A percentile compares a stretch with the other conserved stretches of the same genome.
Conservation (phyloP, 225 moss, liverwort and hornwort species). For the Straminergon stramineum region DNA sequence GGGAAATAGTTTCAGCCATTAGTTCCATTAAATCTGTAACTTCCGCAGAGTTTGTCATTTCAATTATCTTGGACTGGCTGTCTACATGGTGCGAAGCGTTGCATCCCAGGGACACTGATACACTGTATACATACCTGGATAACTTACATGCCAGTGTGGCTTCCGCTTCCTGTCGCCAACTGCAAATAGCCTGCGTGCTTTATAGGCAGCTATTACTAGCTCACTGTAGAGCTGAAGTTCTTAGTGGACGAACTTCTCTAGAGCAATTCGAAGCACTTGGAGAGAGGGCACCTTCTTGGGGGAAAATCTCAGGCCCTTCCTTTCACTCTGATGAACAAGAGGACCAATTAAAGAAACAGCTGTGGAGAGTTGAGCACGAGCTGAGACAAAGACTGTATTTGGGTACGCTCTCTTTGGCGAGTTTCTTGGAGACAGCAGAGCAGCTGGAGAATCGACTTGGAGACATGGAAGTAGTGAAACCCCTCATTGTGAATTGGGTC, state of each 20-base stretch:
- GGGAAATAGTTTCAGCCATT: constrained; percentile 68
- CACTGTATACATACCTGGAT: constrained; percentile 8
- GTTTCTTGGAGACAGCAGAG: constrained; percentile 27
- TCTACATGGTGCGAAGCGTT: constrained; percentile 47
- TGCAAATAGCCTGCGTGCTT: constrained; percentile 74
- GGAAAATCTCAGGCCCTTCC: neutral
- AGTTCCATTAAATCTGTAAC: constrained; percentile 38
- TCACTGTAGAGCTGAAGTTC: constrained; percentile 35
- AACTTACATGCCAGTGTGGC: constrained; percentile 32
- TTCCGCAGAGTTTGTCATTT: constrained; percentile 25
- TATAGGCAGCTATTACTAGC: constrained; percentile 56
- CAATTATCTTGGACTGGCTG: constrained; percentile 56
- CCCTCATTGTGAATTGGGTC: constrained; percentile 61
- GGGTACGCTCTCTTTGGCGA: constrained; percentile 31
- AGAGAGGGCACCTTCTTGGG: constrained; percentile 13
- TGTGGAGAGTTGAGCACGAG: constrained; percentile 65
- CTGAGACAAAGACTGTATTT: constrained; percentile 67
- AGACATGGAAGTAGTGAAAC: constrained; percentile 22
- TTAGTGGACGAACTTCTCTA: constrained; percentile 31
- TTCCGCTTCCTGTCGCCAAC: constrained; percentile 65
- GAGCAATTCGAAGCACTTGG: constrained; percentile 17
- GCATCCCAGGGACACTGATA: neutral
- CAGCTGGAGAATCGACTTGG: constrained; percentile 19
- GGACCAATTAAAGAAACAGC: constrained; percentile 38
- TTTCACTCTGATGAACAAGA: constrained; percentile 27